Evolutionary conservation across 116 monocot genomes (phyloP).

Genomic region (Cymodocea nodosa): DNA sequence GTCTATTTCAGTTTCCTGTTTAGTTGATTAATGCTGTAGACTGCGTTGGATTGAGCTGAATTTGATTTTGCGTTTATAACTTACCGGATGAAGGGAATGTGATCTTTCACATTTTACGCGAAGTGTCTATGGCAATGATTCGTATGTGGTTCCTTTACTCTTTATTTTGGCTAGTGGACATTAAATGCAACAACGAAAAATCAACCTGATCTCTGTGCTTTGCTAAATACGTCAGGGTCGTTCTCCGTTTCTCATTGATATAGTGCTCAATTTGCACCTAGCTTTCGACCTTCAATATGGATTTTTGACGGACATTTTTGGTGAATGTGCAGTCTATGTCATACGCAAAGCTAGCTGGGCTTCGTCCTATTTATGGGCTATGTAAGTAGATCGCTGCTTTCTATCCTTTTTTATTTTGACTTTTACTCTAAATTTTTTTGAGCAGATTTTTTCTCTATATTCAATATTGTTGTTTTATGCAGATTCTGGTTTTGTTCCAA

Average conservation of each 20-base stretch:
- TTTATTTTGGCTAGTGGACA: too few relatives aligned
- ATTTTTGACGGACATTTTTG: background rate
- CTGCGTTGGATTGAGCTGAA: too few relatives aligned
- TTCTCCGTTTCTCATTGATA: background rate
- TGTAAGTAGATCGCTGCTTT: conserved; percentile 42
- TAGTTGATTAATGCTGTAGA: too few relatives aligned
- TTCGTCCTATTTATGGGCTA: conserved; percentile 94
- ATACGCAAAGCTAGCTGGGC: conserved; percentile 93
- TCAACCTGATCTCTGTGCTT: too few relatives aligned
- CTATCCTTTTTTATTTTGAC: background rate
- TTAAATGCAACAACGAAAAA: too few relatives aligned
- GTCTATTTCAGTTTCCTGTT: too few relatives aligned
- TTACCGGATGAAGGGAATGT: too few relatives aligned
- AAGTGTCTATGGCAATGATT: too few relatives aligned
- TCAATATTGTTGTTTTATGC: conserved; percentile 6
- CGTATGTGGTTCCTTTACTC: too few relatives aligned
- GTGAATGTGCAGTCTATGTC: conserved; percentile 65
- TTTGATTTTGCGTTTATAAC: too few relatives aligned
- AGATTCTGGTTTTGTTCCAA: conserved; percentile 90
- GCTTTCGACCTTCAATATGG: background rate
- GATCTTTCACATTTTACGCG: too few relatives aligned
- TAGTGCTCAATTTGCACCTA: background rate
- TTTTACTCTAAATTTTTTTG: background rate
- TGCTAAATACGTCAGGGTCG: too few relatives aligned
- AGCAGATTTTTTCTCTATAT: background rate